These are phyloP conservation scores for Mucuna pruriens DNA, from an alignment of 306 rosid genomes.

Conservation along the genomic window DNA sequence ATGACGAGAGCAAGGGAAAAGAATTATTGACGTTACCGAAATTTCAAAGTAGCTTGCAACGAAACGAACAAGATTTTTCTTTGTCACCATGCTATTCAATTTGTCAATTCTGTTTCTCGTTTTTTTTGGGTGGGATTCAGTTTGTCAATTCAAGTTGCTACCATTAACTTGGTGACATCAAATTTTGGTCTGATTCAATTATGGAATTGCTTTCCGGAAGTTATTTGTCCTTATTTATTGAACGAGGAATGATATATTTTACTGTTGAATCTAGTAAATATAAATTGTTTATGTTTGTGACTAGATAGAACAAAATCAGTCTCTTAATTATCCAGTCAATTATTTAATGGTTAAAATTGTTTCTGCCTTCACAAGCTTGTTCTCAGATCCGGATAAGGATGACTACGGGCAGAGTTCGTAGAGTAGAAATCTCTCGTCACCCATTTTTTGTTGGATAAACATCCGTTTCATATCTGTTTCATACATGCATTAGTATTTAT, in stretches of 20 bases:
- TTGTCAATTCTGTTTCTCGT: background rate
- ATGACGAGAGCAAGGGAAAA: background rate
- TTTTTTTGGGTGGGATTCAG: background rate
- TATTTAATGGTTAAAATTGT: background rate
- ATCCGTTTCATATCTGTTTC: too few species aligned
- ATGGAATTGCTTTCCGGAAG: background rate
- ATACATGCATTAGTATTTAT: too few species aligned
- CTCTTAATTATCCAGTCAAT: background rate
- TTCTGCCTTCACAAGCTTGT: background rate
- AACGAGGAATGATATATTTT: background rate
- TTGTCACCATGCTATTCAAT: background rate
- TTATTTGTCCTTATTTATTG: background rate
- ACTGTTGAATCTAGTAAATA: background rate
- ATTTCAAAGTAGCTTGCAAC: background rate
- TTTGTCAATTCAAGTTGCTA: background rate
- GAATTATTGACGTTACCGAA: background rate
- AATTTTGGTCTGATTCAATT: slow-evolving; percentile 4
- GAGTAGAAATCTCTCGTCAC: too few species aligned
- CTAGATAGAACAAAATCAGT: background rate
- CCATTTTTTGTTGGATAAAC: too few species aligned
- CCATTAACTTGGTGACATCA: slow-evolving; percentile 9
- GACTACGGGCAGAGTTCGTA: too few species aligned
- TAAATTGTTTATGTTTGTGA: background rate
- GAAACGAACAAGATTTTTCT: background rate
- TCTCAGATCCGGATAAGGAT: too few species aligned